phyloP scores from a whole-genome alignment of 768 basidiomycete genomes.

The Calocera cornea region DNA sequence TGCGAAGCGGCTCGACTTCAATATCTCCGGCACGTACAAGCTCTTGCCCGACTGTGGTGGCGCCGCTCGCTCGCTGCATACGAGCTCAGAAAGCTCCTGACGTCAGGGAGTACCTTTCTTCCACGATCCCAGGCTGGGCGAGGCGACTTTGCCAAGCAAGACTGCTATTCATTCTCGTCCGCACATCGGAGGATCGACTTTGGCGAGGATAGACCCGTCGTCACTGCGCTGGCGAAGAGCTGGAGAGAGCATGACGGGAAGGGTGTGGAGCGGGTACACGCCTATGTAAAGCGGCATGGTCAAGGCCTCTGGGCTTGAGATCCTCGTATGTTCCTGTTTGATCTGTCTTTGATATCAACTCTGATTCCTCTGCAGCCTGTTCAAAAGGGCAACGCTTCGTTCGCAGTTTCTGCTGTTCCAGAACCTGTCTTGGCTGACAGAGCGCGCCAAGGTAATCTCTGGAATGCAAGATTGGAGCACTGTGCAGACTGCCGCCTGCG shows the following conservation, averaged over 20 bases:
- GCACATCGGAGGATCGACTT: slow-evolving; percentile 60
- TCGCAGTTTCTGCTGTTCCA: slow-evolving; percentile 61
- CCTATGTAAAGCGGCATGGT: slow-evolving; percentile 56
- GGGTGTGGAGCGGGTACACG: slow-evolving; percentile 35
- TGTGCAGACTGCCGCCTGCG: slow-evolving; percentile 32
- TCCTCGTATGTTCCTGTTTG: slow-evolving; percentile 36
- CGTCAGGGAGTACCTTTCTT: slow-evolving; percentile 52
- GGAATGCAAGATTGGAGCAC: slow-evolving; percentile 59
- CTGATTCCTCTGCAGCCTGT: slow-evolving; percentile 37
- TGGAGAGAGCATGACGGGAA: slow-evolving; percentile 56
- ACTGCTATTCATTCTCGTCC: slow-evolving; percentile 76
- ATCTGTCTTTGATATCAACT: not conserved
- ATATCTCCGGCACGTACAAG: slow-evolving; percentile 66
- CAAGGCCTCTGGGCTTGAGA: slow-evolving; percentile 33
- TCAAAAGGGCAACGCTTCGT: slow-evolving; percentile 37
- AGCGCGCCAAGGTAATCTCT: slow-evolving; percentile 65
- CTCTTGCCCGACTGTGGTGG: slow-evolving; percentile 81
- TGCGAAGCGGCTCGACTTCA: slow-evolving; percentile 49
- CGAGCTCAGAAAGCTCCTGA: slow-evolving; percentile 33
- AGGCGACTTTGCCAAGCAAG: slow-evolving; percentile 52
- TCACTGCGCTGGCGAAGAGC: slow-evolving; percentile 54
- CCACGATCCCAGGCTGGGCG: slow-evolving; percentile 69
- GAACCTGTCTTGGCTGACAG: slow-evolving; percentile 72
- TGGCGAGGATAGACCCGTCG: slow-evolving; percentile 62
- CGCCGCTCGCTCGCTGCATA: slow-evolving; percentile 69